Base-by-base conservation (phyloP, 495 filamentous ascomycete species). In the Neurospora sp. region DNA sequence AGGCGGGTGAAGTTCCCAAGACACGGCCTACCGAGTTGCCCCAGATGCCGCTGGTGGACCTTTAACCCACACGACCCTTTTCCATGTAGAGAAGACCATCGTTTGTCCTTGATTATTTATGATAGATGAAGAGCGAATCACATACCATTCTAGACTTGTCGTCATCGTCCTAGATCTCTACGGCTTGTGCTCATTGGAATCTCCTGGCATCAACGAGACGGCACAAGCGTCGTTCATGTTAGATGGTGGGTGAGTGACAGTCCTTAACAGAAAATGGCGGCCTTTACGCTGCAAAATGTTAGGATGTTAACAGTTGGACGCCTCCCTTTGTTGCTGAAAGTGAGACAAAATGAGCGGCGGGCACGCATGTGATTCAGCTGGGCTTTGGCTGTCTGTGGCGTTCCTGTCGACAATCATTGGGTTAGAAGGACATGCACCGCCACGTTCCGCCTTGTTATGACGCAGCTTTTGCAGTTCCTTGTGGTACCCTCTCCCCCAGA, bases 401-500 rank as follows among this genome's bases (percentile, higher is more conserved):
- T 66, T 61, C 2, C 12, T 1, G 18, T 22, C 3, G 10, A 27
- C 27, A 14, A 11, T 41, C 70, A 70, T 75, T 75, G 68, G 74
- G 37, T 38, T 31, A 8, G 3, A 35, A 5, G 1, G 1, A 7
- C 14, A 0, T 10, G 75, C 77, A 79, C 76, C 71, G 77, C 76
- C 75, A 76, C 76, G 77, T 3, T 8, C 3, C n/a, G 39, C 39
- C 72, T 16, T 79, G 76, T 79, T 78, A 78, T 81, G 79, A 79
- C 79, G 79, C 79, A 79, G 75, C 70, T 75, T 74, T 59, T 59
- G 48, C 48, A 27, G 22, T 59, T 27, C 48, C 20, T 4, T 61
- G 48, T 31, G 5, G 22, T 31, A 31, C 53, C 27, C 1, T 61
- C 53, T 61, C 12, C 53, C 53, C 27, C 53, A 35, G 5, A 35